Evolutionary conservation across 768 basidiomycete genomes (phyloP).

Genomic region (Pleurotus ostreatus): DNA sequence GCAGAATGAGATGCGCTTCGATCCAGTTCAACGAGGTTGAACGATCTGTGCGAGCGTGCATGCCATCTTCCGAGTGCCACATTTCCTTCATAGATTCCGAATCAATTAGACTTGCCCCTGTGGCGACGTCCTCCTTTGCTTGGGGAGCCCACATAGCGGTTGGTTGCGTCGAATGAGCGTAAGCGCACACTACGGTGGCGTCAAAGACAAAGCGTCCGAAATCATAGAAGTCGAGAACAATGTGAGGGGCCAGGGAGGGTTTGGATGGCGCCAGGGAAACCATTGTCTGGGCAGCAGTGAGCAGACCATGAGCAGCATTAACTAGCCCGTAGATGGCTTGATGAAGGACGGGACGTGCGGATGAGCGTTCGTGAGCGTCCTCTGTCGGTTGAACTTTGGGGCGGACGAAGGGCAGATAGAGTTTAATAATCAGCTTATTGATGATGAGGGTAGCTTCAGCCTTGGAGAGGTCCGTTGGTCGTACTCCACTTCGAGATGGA

Average conservation of each 20-base stretch:
- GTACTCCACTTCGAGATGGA: neutral
- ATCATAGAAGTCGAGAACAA: conserved; percentile 53
- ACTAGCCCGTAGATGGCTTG: conserved; percentile 56
- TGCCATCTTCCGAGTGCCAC: conserved; percentile 9
- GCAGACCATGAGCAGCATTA: conserved; percentile 62
- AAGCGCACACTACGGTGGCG: conserved; percentile 61
- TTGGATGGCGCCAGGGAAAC: conserved; percentile 11
- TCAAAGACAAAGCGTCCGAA: conserved; percentile 62
- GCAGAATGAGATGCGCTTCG: conserved; percentile 20
- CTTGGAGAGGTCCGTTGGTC: neutral
- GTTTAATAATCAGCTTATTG: conserved; percentile 56
- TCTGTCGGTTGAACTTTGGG: conserved; percentile 2
- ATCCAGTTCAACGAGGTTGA: conserved; percentile 5
- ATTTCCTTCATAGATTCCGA: conserved; percentile 22
- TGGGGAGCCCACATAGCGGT: conserved; percentile 39
- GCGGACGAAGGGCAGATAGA: conserved; percentile 65
- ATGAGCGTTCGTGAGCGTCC: neutral
- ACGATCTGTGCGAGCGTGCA: neutral
- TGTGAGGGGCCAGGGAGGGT: conserved; percentile 26
- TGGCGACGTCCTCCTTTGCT: conserved; percentile 29
- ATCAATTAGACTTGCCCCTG: neutral
- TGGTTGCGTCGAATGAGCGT: conserved; percentile 55
- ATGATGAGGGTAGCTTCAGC: conserved; percentile 55
- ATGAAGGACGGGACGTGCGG: neutral
- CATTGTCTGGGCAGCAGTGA: conserved; percentile 34